phyloP scores from a whole-genome alignment of 768 basidiomycete genomes.

The Favolaschia claudopus region DNA sequence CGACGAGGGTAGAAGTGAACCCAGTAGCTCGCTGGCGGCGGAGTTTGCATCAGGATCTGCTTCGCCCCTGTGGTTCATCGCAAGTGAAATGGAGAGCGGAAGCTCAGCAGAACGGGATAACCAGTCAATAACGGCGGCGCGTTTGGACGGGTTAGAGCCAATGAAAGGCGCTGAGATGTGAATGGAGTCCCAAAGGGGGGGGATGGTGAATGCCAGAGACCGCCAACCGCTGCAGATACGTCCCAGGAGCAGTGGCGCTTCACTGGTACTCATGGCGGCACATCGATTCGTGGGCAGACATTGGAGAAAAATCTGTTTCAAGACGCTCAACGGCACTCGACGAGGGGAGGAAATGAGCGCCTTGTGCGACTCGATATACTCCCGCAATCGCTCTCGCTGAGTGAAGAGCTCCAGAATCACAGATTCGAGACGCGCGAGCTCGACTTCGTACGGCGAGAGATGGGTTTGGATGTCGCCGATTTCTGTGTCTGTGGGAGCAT shows the following conservation, averaged over 20 bases:
- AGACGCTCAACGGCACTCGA: neutral
- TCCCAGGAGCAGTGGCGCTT: constrained; percentile 5
- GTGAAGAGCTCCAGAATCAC: neutral
- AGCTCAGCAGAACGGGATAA: too few relatives aligned
- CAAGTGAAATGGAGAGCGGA: too few relatives aligned
- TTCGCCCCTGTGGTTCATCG: too few relatives aligned
- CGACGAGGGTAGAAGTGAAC: too few relatives aligned
- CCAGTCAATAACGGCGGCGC: too few relatives aligned
- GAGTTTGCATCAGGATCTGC: too few relatives aligned
- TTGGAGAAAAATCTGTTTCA: constrained; percentile 6
- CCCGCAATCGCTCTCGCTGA: neutral
- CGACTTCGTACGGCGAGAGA: too few relatives aligned
- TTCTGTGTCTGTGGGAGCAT: too few relatives aligned
- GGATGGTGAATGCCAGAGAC: neutral
- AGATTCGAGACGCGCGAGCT: neutral
- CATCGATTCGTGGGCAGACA: constrained; percentile 6
- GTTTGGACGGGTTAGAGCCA: too few relatives aligned
- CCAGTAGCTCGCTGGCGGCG: too few relatives aligned
- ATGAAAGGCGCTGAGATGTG: too few relatives aligned
- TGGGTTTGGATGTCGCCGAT: too few relatives aligned
- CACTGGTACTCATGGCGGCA: neutral
- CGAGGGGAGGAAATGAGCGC: constrained; percentile 1
- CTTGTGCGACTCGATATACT: neutral
- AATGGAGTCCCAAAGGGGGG: neutral
- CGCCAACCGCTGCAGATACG: constrained; percentile 13